Evolutionary conservation across 1,284 basidiomycete species (phyloP).

Genomic region (Athelia sp.): DNA sequence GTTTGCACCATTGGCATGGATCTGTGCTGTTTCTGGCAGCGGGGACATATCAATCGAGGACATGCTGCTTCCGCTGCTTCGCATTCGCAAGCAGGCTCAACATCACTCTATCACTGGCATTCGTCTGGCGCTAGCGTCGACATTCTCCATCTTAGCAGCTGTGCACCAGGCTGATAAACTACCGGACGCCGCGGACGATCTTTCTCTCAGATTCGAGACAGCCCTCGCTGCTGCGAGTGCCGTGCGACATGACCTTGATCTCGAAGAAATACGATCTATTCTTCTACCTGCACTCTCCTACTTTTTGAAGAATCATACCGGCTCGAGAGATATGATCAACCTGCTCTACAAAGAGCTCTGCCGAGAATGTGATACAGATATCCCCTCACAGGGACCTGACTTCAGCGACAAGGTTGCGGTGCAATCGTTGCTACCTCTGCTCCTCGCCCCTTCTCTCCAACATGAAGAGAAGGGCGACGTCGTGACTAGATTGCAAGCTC

Average conservation of each 20-base stretch:
- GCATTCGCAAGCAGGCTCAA: background rate
- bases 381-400: background rate
- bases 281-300: background rate
- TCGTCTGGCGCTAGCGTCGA: background rate
- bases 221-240: background rate
- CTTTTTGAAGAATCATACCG: background rate
- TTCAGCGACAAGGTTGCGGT: background rate
- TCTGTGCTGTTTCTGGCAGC: background rate
- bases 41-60: background rate
- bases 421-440: background rate
- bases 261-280: background rate
- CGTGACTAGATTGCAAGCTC: background rate
- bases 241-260: background rate
- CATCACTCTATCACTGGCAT: background rate
- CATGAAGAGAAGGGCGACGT: background rate
- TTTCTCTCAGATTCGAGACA: background rate
- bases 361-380: background rate
- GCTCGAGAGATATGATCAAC: background rate
- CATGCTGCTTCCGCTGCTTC: background rate
- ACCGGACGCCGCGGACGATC: background rate
- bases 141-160: background rate
- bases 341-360: background rate
- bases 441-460: background rate
- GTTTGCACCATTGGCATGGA: background rate
- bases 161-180: background rate